Percentiles rank a stretch among this genome's conserved stretches.
Conservation (phyloP, 768 basidiomycete genomes). For the Solioccasus polychromus region DNA sequence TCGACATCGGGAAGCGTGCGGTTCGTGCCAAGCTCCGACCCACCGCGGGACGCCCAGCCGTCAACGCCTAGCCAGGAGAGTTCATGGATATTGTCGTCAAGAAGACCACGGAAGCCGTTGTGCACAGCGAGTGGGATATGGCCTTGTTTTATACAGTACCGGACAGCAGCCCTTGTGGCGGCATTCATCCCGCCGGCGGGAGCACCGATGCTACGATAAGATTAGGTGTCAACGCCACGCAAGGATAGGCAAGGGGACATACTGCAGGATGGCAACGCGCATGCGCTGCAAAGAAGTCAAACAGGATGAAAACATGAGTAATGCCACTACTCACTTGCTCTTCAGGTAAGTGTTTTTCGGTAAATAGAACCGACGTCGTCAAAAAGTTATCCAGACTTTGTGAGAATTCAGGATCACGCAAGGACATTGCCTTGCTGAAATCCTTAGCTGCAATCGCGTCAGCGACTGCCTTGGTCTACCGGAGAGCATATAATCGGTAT, state of each 20-base stretch:
- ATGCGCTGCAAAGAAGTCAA: conserved; percentile 49
- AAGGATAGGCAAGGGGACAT: conserved; percentile 29
- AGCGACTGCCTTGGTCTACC: conserved; percentile 82
- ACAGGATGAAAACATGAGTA: neutral
- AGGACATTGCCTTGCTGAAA: conserved; percentile 82
- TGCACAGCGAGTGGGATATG: conserved; percentile 91
- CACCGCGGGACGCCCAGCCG: conserved; percentile 93
- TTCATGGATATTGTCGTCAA: conserved; percentile 83
- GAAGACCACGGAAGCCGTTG: conserved; percentile 93
- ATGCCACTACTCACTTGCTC: conserved; percentile 36
- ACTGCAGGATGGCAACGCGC: conserved; percentile 84
- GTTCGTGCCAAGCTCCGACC: conserved; percentile 97
- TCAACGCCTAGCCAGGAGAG: conserved; percentile 97
- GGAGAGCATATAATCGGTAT: conserved; percentile 4
- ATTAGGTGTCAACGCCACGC: neutral
- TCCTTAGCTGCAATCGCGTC: conserved; percentile 78
- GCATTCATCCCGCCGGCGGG: conserved; percentile 99
- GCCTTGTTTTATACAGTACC: conserved; percentile 90
- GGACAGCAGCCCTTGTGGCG: conserved; percentile 89
- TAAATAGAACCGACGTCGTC: conserved; percentile 62
- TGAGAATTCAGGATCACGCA: conserved; percentile 88
- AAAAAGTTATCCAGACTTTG: conserved; percentile 87
- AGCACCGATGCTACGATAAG: conserved; percentile 75
- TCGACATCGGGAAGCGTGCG: conserved; percentile 82
- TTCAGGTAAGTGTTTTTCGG: conserved; percentile 50